These are phyloP conservation scores for Bruguiera parviflora DNA, from an alignment of 345 rosid genomes.

Conservation along the genomic window DNA sequence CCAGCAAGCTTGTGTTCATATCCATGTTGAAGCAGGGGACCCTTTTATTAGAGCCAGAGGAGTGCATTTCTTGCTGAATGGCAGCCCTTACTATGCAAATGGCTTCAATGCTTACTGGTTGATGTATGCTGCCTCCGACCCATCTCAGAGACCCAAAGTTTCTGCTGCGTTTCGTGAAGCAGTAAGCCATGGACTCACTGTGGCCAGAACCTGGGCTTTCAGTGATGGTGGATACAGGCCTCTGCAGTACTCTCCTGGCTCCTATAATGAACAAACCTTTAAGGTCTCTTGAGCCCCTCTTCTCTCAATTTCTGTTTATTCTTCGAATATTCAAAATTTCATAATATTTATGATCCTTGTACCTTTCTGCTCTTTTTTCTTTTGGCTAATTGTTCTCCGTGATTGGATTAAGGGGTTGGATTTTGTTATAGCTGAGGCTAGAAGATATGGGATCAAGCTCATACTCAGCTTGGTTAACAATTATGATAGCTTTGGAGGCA, in stretches of 20 bases:
- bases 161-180: slow-evolving; percentile 28
- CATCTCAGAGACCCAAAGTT: slow-evolving; percentile 28
- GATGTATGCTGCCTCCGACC: slow-evolving; percentile 31
- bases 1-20: slow-evolving; percentile 8
- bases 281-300: slow-evolving; percentile 12
- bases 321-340: slow-evolving; percentile 1
- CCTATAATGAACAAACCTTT: slow-evolving; percentile 29
- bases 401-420: slow-evolving; percentile 22
- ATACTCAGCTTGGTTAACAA: slow-evolving; percentile 32
- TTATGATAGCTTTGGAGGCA: slow-evolving; percentile 35
- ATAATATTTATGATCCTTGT: not conserved
- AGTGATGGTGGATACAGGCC: slow-evolving; percentile 35
- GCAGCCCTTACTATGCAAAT: slow-evolving; percentile 27
- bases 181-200: slow-evolving; percentile 25
- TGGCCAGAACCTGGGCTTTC: slow-evolving; percentile 35
- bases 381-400: not conserved
- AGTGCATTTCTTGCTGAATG: slow-evolving; percentile 27
- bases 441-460: slow-evolving; percentile 30
- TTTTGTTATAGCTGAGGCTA: slow-evolving; percentile 34
- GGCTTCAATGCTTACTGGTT: slow-evolving; percentile 38
- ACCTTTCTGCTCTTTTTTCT: not conserved
- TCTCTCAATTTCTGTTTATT: not conserved
- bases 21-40: slow-evolving; percentile 22
- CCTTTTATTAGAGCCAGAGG: slow-evolving; percentile 27
- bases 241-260: slow-evolving; percentile 29